Conservation (phyloP, 1,284 basidiomycete species). For the Mycena sp. region DNA sequence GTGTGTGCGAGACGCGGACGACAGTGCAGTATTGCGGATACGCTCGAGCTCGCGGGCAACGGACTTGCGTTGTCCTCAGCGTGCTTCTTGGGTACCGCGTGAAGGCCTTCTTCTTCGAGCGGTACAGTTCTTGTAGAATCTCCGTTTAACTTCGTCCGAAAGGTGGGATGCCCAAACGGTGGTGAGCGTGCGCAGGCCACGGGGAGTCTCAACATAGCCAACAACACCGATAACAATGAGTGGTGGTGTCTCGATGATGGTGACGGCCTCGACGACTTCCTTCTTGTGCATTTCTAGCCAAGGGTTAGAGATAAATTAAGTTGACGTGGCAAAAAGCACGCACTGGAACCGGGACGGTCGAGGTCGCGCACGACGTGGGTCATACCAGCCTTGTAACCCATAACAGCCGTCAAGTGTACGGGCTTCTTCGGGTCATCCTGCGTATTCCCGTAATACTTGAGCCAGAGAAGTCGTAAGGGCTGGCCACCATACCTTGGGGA, state of each 20-base stretch:
- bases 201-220: conserved; percentile 99
- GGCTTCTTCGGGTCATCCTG: conserved; percentile 99
- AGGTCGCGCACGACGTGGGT: conserved; percentile 99
- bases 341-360: conserved; percentile 98
- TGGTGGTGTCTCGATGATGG: conserved; percentile 96
- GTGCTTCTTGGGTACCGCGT: conserved; percentile 99
- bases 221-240: conserved; percentile 98
- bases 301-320: conserved; percentile 20
- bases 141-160: conserved; percentile 94
- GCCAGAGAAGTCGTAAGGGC: neutral
- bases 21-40: conserved; percentile 99
- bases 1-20: conserved; percentile 99
- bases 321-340: conserved; percentile 46
- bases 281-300: conserved; percentile 96
- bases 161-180: conserved; percentile 88
- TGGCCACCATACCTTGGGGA: conserved; percentile 81
- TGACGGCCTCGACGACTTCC: conserved; percentile 98
- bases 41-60: conserved; percentile 97
- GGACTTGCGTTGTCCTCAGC: conserved; percentile 94
- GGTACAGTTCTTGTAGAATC: conserved; percentile 99
- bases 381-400: conserved; percentile 99
- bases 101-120: conserved; percentile 99
- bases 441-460: conserved; percentile 1
- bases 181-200: conserved; percentile 90
- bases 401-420: conserved; percentile 96